A percentile compares a stretch with the other conserved stretches of the same genome.
Evolutionary conservation across 805 yeast species (phyloP).

Genomic region (Limtongia smithiae): DNA sequence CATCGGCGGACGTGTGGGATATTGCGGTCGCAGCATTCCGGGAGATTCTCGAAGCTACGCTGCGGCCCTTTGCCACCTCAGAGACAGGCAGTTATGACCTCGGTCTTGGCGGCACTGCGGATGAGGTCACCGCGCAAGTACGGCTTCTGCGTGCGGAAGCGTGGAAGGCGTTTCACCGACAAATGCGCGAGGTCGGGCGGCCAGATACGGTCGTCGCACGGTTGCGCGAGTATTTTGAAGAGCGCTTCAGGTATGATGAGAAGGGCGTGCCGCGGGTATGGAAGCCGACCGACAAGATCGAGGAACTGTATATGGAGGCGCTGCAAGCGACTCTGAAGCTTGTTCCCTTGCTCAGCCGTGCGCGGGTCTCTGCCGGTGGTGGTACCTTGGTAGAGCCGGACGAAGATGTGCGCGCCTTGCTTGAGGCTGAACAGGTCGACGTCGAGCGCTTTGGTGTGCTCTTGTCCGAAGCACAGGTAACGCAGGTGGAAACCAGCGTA

Average conservation of each 20-base stretch:
- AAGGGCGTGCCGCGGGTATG: conserved; percentile 80
- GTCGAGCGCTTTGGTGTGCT: conserved; percentile 53
- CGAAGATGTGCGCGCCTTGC: conserved; percentile 15
- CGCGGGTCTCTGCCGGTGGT: conserved; percentile 47
- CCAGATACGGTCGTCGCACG: conserved; percentile 64
- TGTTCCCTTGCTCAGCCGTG: conserved; percentile 58
- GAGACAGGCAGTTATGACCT: conserved; percentile 48
- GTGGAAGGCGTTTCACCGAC: conserved; percentile 62
- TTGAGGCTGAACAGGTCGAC: conserved; percentile 35
- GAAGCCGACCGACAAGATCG: conserved; percentile 71
- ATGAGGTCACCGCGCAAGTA: conserved; percentile 43
- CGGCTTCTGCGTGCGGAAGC: conserved; percentile 49
- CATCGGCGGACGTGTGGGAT: conserved; percentile 56
- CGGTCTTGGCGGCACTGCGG: conserved; percentile 51
- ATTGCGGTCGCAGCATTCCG: conserved; percentile 41
- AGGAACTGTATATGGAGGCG: conserved; percentile 58
- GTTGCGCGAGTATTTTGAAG: conserved; percentile 78
- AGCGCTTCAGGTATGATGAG: conserved; percentile 74
- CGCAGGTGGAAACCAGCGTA: conserved; percentile 54
- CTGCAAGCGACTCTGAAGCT: conserved; percentile 53
- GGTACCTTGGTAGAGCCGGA: conserved; percentile 31
- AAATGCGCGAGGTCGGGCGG: conserved; percentile 58
- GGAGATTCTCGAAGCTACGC: conserved; percentile 35
- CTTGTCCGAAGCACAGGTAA: conserved; percentile 55
- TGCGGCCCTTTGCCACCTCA: conserved; percentile 4